A percentile compares a stretch with the other conserved stretches of the same genome.
These are phyloP conservation scores for Extremus antarcticus DNA, from an alignment of 495 filamentous ascomycete species.

Conservation along the genomic window DNA sequence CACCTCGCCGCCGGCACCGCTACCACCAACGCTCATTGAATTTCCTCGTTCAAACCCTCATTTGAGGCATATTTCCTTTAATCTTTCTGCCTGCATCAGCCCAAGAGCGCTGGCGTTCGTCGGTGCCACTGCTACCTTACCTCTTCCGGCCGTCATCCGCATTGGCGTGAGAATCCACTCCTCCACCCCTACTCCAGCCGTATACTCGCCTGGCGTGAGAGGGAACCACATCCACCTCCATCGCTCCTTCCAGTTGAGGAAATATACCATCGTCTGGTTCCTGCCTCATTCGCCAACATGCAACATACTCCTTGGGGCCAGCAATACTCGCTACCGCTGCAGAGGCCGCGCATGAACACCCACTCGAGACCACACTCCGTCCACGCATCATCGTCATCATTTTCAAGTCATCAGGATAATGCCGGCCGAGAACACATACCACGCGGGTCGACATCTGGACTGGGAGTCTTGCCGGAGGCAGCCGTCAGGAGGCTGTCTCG, in stretches of 20 bases:
- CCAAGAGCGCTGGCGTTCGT: neutral
- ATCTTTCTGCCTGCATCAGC: neutral
- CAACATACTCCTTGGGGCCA: neutral
- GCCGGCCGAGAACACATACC: neutral
- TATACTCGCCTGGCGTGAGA: neutral
- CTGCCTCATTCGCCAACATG: neutral
- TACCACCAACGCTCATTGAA: neutral
- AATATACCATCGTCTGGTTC: neutral
- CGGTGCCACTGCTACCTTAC: neutral
- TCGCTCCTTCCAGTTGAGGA: neutral
- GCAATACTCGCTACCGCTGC: neutral
- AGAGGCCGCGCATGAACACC: neutral
- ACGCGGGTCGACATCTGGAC: neutral
- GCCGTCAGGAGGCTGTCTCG: constrained; percentile 1
- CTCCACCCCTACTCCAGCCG: neutral
- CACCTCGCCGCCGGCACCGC: no score
- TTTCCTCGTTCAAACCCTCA: neutral
- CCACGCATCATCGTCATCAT: constrained; percentile 1
- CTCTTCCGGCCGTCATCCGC: neutral
- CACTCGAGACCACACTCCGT: constrained; percentile 10
- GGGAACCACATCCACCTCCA: neutral
- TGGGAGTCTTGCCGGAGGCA: neutral
- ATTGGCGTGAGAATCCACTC: neutral
- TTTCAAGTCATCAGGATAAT: neutral
- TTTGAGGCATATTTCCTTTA: neutral